Evolutionary conservation across 805 yeast species (phyloP), one percentile per base, ranked within the genome.

Genomic region (Candida boidinii): DNA sequence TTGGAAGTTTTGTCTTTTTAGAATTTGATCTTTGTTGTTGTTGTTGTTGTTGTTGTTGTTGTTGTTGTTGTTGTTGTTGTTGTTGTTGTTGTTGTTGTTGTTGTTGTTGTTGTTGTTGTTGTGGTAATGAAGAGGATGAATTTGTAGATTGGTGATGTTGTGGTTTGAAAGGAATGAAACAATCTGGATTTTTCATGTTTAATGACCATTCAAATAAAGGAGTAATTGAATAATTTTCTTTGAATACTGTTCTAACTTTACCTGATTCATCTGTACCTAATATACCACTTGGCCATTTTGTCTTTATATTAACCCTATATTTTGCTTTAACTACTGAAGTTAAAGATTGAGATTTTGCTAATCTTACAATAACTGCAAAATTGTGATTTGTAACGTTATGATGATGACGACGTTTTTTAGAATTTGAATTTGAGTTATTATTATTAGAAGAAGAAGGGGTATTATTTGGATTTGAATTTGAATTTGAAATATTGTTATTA

Each of bases 301-400:
- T 46, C 3, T 45, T 35, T 4, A 74, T 74, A 12, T 53, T 42
- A 4, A 72, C 62, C 39, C 51, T 60, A 39, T 70, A 66, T 34
- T 58, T 64, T 22, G 69, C 61, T 24, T 52, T 54, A 7, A 68
- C 48, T 4, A 39, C 35, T n/a, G 60, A 53, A 22, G 54, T 56
- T 12, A 68, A 45, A 2, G 60, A 42, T 12, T 60, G 58, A 20
- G 60, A 62, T 39, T 62, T 66, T 9, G 55, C 46, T 3, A 73
- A 45, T 41, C 68, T 73, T 3, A 73, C 43, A 10, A 73, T 61
- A 9, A 70, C 63, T 0, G 68, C 75, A 51, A 73, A 70, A 1
- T 73, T 68, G 48, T 71, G 78, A 17, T 70, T 50, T 2, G 60
- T 43, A 3, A 48, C 53, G 23, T 42, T 49, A 34, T 51, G 56